These are phyloP conservation scores for Cryomyces minteri DNA, from an alignment of 495 filamentous ascomycete species.

Conservation along the genomic window DNA sequence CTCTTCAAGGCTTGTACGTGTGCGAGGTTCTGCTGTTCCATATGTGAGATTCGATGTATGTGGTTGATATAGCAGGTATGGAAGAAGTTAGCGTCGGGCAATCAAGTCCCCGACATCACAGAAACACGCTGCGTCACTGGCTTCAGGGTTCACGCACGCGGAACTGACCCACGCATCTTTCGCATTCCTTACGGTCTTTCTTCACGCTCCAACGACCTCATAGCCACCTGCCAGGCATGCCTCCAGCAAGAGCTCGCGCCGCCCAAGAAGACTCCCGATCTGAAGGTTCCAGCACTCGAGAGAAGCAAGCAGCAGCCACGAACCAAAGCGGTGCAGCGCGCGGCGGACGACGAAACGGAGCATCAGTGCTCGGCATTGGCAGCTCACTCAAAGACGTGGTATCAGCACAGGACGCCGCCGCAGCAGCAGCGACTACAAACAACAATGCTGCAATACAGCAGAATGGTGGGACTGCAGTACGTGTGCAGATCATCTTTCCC, in stretches of 20 bases:
- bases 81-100: too few species aligned
- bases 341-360: conserved; percentile 3
- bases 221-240: conserved; percentile 3
- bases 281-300: conserved; percentile 3
- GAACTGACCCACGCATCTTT: too few species aligned
- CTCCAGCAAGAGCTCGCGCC: conserved; percentile 10
- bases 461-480: conserved; percentile 15
- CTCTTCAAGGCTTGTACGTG: too few species aligned
- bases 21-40: too few species aligned
- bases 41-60: too few species aligned
- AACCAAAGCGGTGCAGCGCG: conserved; percentile 1
- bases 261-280: conserved; percentile 9
- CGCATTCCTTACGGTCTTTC: too few species aligned
- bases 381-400: conserved; percentile 20
- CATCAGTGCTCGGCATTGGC: conserved; percentile 7
- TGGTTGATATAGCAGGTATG: too few species aligned
- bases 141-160: too few species aligned
- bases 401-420: conserved; percentile 9
- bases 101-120: too few species aligned
- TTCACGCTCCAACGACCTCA: too few species aligned
- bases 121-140: too few species aligned
- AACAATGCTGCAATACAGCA: conserved; percentile 3
- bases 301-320: conserved; percentile 4
- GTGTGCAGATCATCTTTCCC: neutral
- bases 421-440: conserved; percentile 5